Conservation (phyloP, 257 asterid species). For the Coffea eugenioides region DNA sequence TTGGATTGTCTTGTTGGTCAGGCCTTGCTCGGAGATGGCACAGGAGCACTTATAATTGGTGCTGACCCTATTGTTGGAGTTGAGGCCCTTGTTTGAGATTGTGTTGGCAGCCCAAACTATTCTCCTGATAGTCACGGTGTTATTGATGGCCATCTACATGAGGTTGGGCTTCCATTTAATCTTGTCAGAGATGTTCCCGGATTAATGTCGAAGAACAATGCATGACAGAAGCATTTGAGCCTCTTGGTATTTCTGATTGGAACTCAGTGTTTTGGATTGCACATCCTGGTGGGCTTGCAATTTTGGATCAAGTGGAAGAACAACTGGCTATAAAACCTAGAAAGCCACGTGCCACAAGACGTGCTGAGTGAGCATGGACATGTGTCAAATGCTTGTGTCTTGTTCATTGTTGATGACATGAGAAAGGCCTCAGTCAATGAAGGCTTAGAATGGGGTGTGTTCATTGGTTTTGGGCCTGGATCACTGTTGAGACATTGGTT, state of each 20-base stretch:
- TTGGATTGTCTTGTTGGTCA: constrained; percentile 59
- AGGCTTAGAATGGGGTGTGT: constrained; percentile 73
- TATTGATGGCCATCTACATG: constrained; percentile 54
- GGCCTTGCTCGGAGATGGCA: constrained; percentile 63
- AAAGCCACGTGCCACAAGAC: constrained; percentile 42
- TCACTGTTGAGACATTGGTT: constrained; percentile 70
- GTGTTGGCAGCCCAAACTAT: constrained; percentile 60
- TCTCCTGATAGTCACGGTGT: constrained; percentile 57
- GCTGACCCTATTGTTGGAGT: constrained; percentile 45
- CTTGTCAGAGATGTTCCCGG: constrained; percentile 51
- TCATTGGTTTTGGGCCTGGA: constrained; percentile 78
- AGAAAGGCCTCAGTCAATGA: constrained; percentile 59
- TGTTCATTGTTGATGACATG: constrained; percentile 67
- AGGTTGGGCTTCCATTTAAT: constrained; percentile 60
- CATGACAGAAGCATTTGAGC: constrained; percentile 50
- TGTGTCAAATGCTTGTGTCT: constrained; percentile 65
- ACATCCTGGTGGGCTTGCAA: constrained; percentile 78
- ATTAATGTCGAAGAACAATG: constrained; percentile 44
- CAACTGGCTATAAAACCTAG: constrained; percentile 47
- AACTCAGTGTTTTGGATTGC: constrained; percentile 65
- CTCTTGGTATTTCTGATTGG: constrained; percentile 62
- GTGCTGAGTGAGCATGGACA: constrained; percentile 66
- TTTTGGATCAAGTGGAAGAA: constrained; percentile 57
- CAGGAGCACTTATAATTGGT: constrained; percentile 52
- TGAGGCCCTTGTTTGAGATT: constrained; percentile 54